Evolutionary conservation across 2,329 filamentous ascomycete species (phyloP).

Genomic region (Xylariaceae sp.): DNA sequence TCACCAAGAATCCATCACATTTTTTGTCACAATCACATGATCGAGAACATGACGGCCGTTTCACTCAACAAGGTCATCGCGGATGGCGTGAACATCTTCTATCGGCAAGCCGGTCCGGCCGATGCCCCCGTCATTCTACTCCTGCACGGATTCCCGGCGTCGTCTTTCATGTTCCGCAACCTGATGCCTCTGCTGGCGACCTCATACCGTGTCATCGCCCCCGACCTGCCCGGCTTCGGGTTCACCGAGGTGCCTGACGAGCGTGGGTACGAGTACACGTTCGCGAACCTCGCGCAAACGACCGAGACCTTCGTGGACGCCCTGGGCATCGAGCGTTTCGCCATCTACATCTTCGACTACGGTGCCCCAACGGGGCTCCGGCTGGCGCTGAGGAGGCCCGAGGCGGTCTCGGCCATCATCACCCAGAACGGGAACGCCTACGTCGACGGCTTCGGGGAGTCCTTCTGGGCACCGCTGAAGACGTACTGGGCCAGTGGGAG

Average conservation of each 20-base stretch:
- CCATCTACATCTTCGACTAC: conserved; percentile 57
- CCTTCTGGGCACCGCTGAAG: conserved; percentile 42
- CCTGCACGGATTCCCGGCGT: conserved; percentile 38
- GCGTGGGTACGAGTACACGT: conserved; percentile 43
- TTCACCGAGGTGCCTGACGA: conserved; percentile 41
- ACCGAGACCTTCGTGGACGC: conserved; percentile 41
- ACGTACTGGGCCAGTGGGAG: conserved; percentile 35
- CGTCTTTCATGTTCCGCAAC: conserved; percentile 36
- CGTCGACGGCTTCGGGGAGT: conserved; percentile 40
- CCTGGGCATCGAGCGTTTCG: conserved; percentile 39
- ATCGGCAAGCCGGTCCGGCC: conserved; percentile 27
- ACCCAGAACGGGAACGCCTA: conserved; percentile 57
- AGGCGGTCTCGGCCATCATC: conserved; percentile 44
- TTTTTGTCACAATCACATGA: too few species aligned
- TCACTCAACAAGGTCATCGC: conserved; percentile 16
- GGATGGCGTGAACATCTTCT: conserved; percentile 33
- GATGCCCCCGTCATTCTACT: conserved; percentile 31
- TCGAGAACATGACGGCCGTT: too few species aligned
- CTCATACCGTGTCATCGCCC: conserved; percentile 40
- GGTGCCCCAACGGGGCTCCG: conserved; percentile 49
- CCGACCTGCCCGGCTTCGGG: conserved; percentile 53
- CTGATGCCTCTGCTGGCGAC: conserved; percentile 33
- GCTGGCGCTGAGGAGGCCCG: conserved; percentile 41
- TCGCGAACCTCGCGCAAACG: conserved; percentile 41
- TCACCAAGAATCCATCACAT: too few species aligned